Base-by-base conservation (phyloP, 306 rosid species). In the Prunus padus region DNA sequence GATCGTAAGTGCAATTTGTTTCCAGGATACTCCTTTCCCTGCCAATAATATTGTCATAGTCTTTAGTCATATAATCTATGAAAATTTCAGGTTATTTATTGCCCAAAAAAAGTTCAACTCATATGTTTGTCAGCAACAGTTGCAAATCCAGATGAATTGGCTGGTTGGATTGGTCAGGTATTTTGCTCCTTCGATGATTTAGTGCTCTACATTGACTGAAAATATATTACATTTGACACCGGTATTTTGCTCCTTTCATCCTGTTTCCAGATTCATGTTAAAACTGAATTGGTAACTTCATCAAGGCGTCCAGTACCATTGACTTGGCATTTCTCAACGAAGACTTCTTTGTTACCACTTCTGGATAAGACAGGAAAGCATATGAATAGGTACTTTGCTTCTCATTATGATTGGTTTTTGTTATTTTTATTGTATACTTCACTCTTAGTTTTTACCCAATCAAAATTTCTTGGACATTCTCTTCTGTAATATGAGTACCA, bases 81-180 rank as follows among this genome's bases (percentile, higher is more conserved):
- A 57, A 67, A 65, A 44, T 76, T 76, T 78, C 87, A 95, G 98
- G 96, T 95, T 79, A 94, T 92, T 78, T 90, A 90, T 84, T 85
- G 88, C 82, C 96, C 98, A 8, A 92, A 88, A 85, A 84, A 85
- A 77, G 97, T 94, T 67, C 97, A 92, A 77, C 97, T 92, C 77
- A 90, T 92, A 79, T 90, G 95, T 81, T 84, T 93, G 71, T 88
- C 96, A 16, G 95, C 95, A 79, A 93, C 98, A 3, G 96, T 93
- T 61, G 98, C 98, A 80, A 90, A 92, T 84, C 89, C 98, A n/a
- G 97, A 88, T 56, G 98, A 90, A 86, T 84, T 95, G 78, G 96
- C 98, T 81, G 97, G 97, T 69, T 95, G 98, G 98, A 95, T 95
- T 80, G 88, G 93, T 83, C 97, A 95, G 98, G 98, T 95, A 89